Base-by-base conservation (phyloP, 768 basidiomycete species). In the Mycena galericulata region DNA sequence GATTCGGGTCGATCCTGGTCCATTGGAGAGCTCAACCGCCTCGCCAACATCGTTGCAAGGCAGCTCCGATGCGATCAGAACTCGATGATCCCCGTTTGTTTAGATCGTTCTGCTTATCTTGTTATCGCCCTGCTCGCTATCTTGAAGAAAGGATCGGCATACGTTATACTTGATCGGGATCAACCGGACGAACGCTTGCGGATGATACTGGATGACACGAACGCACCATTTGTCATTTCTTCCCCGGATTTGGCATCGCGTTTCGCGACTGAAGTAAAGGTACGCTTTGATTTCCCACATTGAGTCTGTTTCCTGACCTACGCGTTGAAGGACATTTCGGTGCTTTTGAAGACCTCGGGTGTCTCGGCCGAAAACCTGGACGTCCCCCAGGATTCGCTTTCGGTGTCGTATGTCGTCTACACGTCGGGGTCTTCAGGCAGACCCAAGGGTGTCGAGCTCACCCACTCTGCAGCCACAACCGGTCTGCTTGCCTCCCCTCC, bases 131-230 rank as follows among this genome's bases (percentile, higher is more conserved):
- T 49, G 11, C 47, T 49, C 47, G 47, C 47, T 26, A 49, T 49
- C 47, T 49, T 49, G 47, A 49, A 49, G 47, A 49, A 22, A 49
- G 47, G 47, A 49, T 49, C 47, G 24, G 47, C 47, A 6, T 49
- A 49, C 24, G 47, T 49, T 6, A 49, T 49, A 14, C 22, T 49
- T 10, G 47, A 49, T n/a, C 47, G 24, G 14, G 47, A 49, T 17
- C 47, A 49, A 14, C 47, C 47, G 14, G 24, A 49, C 12, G 47
- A 49, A 49, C 47, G 47, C 10, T 27, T 49, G 24, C 47, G 47
- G 7, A 22, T 49, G 8, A 49, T 49, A 14, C 47, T 49, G 24
- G 24, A 49, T 6, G 47, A 49, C 29, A 29, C 29, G 3, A 26
- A 17, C 3, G 47, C 47, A 6, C 47, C 47, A 3, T 49, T 49